Base-by-base conservation (phyloP, 179 eudicot species). In the Heliamphora pulchella region DNA sequence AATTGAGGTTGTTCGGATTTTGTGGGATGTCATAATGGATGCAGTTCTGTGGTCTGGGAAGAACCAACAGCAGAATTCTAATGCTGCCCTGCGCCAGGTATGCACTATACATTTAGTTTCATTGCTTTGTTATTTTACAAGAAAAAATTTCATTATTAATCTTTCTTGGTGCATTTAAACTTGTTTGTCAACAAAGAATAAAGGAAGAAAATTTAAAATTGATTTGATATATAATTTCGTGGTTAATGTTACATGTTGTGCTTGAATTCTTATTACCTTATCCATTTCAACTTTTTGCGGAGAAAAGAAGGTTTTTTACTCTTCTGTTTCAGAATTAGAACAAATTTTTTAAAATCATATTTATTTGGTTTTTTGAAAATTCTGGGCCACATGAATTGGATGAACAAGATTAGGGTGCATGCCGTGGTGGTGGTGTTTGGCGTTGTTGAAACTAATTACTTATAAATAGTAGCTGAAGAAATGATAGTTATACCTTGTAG, bases 11-110 rank as follows among this genome's bases (percentile, higher is more conserved):
- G 94, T 96, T 62, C 89, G 94, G 59, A 88, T 94, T 77, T 80
- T 96, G 9, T 96, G 99, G 99, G 99, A 96, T 84, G 91, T 92
- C 57, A 82, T 94, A 80, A 96, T 96, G 99, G 99, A 96, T 86
- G 91, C 98, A 83, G 97, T 94, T 78, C 98, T 92, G 74, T 96
- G 99, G 99, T 96, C 99, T 46, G 98, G 98, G 39, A 96, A 96
- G 88, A 96, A 96, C 81, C 99, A 94, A 80, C 99, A 96, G 89
- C 99, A 96, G 85, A 96, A 96, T 87, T 96, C 99, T 66, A 96
- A 96, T 83, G 65, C 91, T 68, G 98, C 97, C 44, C 83, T 96
- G 31, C 98, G 98, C 50, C 97, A 96, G 99, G 99, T 94, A 85
- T 78, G 75, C 39, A 7, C 2, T 48, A 10, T 31, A 39, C 8